Evolutionary conservation across 768 basidiomycete species (phyloP).

Genomic region (Daedalea quercina): DNA sequence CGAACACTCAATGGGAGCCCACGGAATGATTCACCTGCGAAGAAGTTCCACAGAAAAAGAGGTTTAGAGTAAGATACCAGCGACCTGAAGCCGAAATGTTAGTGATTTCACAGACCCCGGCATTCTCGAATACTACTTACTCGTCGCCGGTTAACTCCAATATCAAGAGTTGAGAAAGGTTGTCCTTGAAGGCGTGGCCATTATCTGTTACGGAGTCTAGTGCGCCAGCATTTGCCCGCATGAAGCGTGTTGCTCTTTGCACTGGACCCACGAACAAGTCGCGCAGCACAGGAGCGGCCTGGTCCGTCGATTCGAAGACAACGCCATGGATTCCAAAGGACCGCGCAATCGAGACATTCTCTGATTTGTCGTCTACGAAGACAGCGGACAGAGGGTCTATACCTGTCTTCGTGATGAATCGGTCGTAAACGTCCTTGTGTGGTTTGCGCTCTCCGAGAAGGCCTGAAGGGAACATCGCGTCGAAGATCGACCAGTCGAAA

Average conservation of each 20-base stretch:
- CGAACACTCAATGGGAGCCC: neutral
- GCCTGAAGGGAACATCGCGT: constrained; percentile 45
- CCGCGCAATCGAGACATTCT: constrained; percentile 51
- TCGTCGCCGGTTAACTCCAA: constrained; percentile 45
- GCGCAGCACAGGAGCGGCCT: constrained; percentile 39
- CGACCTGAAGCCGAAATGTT: constrained; percentile 22
- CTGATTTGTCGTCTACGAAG: constrained; percentile 55
- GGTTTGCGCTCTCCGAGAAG: constrained; percentile 49
- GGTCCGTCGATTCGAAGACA: constrained; percentile 31
- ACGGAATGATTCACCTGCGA: constrained; percentile 29
- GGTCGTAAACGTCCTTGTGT: constrained; percentile 44
- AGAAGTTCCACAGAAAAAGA: constrained; percentile 50
- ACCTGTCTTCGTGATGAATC: constrained; percentile 38
- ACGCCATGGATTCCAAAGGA: constrained; percentile 52
- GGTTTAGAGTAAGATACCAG: constrained; percentile 30
- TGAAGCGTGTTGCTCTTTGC: constrained; percentile 33
- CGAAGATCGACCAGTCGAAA: constrained; percentile 46
- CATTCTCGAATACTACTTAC: constrained; percentile 35
- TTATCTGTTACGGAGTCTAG: constrained; percentile 39
- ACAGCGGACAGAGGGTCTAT: constrained; percentile 40
- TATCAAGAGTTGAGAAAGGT: constrained; percentile 54
- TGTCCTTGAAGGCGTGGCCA: constrained; percentile 38
- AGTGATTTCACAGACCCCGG: constrained; percentile 28
- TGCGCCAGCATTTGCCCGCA: constrained; percentile 32
- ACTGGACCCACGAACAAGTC: constrained; percentile 43